These are phyloP conservation scores for Zymoseptoria crescenta DNA, from an alignment of 2,329 filamentous ascomycete species.

Conservation along the genomic window DNA sequence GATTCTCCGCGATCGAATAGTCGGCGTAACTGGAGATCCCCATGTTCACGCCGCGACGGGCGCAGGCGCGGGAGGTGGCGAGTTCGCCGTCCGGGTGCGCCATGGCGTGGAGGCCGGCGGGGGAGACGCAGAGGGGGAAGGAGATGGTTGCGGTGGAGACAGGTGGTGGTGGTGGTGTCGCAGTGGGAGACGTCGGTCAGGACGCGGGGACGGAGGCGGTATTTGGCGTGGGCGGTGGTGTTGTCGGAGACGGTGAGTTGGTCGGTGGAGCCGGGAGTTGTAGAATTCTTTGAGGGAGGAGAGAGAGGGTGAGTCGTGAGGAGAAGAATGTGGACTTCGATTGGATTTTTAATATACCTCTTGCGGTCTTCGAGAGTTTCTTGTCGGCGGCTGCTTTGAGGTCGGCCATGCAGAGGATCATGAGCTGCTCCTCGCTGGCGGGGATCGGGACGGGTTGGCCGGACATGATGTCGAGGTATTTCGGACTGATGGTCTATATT, in stretches of 20 bases:
- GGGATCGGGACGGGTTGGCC: conserved; percentile 15
- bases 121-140: conserved; percentile 47
- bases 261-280: conserved; percentile 51
- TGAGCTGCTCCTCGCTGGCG: conserved; percentile 3
- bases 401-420: conserved; percentile 20
- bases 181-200: conserved; percentile 31
- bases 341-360: conserved; percentile 6
- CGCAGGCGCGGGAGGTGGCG: conserved; percentile 42
- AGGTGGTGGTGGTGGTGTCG: conserved; percentile 35
- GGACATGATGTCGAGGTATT: conserved; percentile 7
- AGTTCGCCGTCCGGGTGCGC: conserved; percentile 46
- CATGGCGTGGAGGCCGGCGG: conserved; percentile 44
- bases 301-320: not conserved
- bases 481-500: not conserved
- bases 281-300: conserved; percentile 42
- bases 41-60: conserved; percentile 39
- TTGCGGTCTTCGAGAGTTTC: conserved; percentile 10
- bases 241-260: conserved; percentile 48
- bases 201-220: conserved; percentile 32
- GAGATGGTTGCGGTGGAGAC: conserved; percentile 37
- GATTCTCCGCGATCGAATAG: conserved; percentile 41
- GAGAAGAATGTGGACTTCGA: conserved; percentile 1
- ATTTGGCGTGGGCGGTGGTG: conserved; percentile 41
- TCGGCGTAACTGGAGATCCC: conserved; percentile 44
- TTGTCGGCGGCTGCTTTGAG: conserved; percentile 15